These are phyloP conservation scores for Trichoderma asperellum DNA, from an alignment of 2,329 filamentous ascomycete species.

Conservation along the genomic window DNA sequence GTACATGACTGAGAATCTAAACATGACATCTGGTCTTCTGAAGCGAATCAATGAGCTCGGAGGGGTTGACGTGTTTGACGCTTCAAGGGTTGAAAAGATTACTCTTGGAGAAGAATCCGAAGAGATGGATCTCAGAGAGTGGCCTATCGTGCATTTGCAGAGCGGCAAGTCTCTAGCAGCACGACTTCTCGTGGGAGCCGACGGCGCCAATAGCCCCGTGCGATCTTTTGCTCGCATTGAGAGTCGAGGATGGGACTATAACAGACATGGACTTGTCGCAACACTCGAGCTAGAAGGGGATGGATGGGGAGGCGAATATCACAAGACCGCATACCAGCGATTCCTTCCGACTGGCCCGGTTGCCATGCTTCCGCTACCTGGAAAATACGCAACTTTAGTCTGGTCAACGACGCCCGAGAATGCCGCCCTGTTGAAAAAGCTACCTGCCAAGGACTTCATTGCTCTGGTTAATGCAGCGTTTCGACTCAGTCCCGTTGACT, in stretches of 20 bases:
- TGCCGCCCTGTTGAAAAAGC: constrained; percentile 76
- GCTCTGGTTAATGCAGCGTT: constrained; percentile 95
- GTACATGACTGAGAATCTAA: constrained; percentile 95
- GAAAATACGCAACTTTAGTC: constrained; percentile 80
- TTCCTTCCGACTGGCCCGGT: constrained; percentile 93
- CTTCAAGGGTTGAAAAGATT: constrained; percentile 79
- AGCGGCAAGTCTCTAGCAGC: constrained; percentile 72
- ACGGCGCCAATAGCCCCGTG: constrained; percentile 93
- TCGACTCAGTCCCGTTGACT: constrained; percentile 75
- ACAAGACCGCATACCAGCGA: constrained; percentile 86
- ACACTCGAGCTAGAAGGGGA: constrained; percentile 73
- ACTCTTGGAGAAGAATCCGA: constrained; percentile 70
- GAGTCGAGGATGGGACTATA: constrained; percentile 91
- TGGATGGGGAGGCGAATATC: constrained; percentile 57
- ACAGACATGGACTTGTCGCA: constrained; percentile 86
- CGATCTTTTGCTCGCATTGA: constrained; percentile 85
- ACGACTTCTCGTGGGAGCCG: constrained; percentile 85
- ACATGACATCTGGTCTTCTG: constrained; percentile 79
- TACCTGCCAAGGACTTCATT: constrained; percentile 73
- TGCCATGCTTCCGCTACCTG: constrained; percentile 86
- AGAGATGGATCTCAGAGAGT: constrained; percentile 76
- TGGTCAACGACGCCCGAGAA: constrained; percentile 90
- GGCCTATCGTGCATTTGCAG: constrained; percentile 81
- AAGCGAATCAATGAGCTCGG: constrained; percentile 71
- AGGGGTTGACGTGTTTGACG: constrained; percentile 72